Percentiles rank a stretch among this genome's conserved stretches.
Conservation (phyloP, 768 basidiomycete genomes). For the Agaricus bisporus region DNA sequence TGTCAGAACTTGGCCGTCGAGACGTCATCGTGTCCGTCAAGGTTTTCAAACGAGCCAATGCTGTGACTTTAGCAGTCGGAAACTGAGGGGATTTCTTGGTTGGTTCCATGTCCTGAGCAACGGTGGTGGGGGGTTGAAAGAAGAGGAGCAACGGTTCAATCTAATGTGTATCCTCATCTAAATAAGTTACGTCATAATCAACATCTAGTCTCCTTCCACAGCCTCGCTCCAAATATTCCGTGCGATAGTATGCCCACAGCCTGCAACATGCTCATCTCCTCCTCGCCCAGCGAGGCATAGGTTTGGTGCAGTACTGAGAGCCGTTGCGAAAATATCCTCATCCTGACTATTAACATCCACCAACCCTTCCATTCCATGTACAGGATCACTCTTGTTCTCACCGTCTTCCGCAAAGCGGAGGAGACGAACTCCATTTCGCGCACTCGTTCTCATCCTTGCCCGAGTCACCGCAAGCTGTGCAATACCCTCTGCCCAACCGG, state of each 20-base stretch:
- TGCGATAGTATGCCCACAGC: constrained; percentile 36
- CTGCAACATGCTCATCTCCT: constrained; percentile 17
- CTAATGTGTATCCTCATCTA: too few relatives aligned
- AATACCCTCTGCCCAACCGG: constrained; percentile 60
- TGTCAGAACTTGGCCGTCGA: constrained; percentile 13
- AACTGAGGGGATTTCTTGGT: constrained; percentile 9
- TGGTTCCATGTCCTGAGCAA: background rate
- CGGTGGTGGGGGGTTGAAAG: background rate
- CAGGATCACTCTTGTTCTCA: constrained; percentile 16
- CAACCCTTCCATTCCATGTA: constrained; percentile 28
- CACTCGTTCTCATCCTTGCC: constrained; percentile 38
- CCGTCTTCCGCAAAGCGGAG: constrained; percentile 31
- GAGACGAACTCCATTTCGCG: constrained; percentile 37
- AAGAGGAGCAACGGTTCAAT: background rate
- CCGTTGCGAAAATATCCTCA: constrained; percentile 20
- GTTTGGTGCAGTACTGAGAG: constrained; percentile 21
- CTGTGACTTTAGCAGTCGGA: constrained; percentile 28
- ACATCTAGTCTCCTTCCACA: constrained; percentile 8
- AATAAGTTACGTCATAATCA: too few relatives aligned
- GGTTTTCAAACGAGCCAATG: constrained; percentile 30
- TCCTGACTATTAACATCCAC: constrained; percentile 27
- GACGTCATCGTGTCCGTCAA: constrained; percentile 21
- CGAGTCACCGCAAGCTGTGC: constrained; percentile 44
- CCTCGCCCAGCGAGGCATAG: constrained; percentile 34
- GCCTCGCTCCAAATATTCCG: constrained; percentile 28